Evolutionary conservation across 2,329 filamentous ascomycete genomes (phyloP).

Genomic region (Zasmidium angulare): DNA sequence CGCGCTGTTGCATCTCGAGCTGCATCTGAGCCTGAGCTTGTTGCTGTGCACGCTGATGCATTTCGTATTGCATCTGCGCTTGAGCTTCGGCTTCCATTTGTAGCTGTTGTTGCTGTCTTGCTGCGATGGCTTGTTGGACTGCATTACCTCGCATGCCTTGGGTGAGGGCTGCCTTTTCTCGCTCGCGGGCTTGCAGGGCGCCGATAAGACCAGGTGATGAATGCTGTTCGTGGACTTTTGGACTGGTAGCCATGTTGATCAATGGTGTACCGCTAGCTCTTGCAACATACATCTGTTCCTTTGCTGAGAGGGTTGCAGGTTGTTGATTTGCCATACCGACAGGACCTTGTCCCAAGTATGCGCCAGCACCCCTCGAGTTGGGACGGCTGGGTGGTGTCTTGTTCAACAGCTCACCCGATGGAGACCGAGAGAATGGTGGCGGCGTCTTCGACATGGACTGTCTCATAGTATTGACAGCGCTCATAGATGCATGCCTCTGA

Average conservation of each 20-base stretch:
- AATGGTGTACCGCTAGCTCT: conserved; percentile 76
- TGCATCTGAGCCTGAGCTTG: conserved; percentile 16
- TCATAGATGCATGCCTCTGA: conserved; percentile 26
- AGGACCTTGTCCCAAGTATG: conserved; percentile 10
- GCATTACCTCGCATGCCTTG: conserved; percentile 65
- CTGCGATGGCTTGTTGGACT: conserved; percentile 67
- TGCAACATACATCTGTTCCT: conserved; percentile 86
- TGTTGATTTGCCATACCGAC: conserved; percentile 39
- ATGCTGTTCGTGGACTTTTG: conserved; percentile 38
- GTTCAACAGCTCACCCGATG: conserved; percentile 45
- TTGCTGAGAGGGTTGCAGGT: conserved; percentile 69
- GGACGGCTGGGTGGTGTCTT: conserved; percentile 33
- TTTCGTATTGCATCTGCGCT: conserved; percentile 37
- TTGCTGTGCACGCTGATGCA: conserved; percentile 32
- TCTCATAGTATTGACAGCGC: conserved; percentile 22
- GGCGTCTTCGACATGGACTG: conserved; percentile 36
- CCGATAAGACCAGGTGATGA: conserved; percentile 61
- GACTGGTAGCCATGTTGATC: conserved; percentile 62
- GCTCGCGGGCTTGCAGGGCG: conserved; percentile 76
- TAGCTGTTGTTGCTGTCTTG: conserved; percentile 52
- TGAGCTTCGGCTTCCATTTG: conserved; percentile 40
- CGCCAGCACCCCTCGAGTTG: conserved; percentile 33
- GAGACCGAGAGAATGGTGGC: conserved; percentile 44
- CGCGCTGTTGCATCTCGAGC: conserved; percentile 26
- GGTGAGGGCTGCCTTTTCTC: conserved; percentile 70